Conservation (phyloP, 208 protist species). For the Trypanosomatidae sp. region DNA sequence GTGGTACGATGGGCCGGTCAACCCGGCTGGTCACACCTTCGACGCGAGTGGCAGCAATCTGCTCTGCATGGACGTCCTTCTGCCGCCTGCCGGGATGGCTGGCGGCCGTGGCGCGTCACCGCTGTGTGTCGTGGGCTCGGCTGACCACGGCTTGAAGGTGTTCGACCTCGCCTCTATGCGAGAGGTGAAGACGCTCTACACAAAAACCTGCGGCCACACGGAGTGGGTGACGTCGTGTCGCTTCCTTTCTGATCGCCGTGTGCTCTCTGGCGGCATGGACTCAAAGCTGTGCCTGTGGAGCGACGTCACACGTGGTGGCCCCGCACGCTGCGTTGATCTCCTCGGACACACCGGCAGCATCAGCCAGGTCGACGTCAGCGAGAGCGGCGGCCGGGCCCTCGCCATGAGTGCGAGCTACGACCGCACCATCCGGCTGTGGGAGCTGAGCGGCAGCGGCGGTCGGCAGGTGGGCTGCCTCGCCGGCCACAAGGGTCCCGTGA, state of each 20-base stretch:
- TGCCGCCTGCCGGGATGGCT: neutral
- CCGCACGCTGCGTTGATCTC: slow-evolving; percentile 73
- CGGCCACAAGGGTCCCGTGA: slow-evolving; percentile 78
- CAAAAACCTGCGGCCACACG: slow-evolving; percentile 73
- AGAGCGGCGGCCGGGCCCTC: slow-evolving; percentile 21
- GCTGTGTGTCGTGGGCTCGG: slow-evolving; percentile 76
- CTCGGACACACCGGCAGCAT: slow-evolving; percentile 83
- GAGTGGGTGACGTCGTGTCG: slow-evolving; percentile 89
- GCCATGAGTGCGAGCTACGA: slow-evolving; percentile 86
- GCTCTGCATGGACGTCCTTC: slow-evolving; percentile 86
- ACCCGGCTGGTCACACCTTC: slow-evolving; percentile 54
- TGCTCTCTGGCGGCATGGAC: slow-evolving; percentile 90
- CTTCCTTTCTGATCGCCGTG: slow-evolving; percentile 60
- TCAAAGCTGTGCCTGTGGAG: slow-evolving; percentile 92
- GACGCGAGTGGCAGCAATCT: slow-evolving; percentile 84
- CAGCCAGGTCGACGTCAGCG: slow-evolving; percentile 74
- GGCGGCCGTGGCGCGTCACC: neutral
- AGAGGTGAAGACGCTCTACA: slow-evolving; percentile 72
- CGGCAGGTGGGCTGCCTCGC: slow-evolving; percentile 53
- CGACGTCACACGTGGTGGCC: slow-evolving; percentile 27
- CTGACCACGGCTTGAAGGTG: slow-evolving; percentile 86
- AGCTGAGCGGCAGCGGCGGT: slow-evolving; percentile 38
- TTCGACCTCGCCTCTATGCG: slow-evolving; percentile 64
- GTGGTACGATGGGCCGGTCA: slow-evolving; percentile 53
- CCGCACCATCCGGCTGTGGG: slow-evolving; percentile 79